Base-by-base conservation (phyloP, 2,329 filamentous ascomycete species). In the Monosporascus ibericus region DNA sequence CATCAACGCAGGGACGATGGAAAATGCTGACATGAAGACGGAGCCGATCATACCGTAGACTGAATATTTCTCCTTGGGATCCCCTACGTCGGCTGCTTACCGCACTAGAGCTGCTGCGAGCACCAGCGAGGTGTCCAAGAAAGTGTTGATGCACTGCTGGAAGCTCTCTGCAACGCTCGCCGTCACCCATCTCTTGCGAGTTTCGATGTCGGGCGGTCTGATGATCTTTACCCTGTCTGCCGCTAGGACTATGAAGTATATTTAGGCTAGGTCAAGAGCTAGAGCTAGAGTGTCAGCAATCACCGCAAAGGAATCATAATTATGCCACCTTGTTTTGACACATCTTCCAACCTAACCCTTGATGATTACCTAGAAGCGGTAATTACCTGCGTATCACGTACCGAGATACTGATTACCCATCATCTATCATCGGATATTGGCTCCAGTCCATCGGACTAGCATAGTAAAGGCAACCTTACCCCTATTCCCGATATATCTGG, bases 61-160 rank as follows among this genome's bases (percentile, higher is more conserved):
- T 18, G 61, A 59, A 30, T 53, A 56, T 46, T 59, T 54, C 18
- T 59, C 55, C 1, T 34, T 46, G n/a, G 47, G 52, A 20, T 48
- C 48, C 18, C 52, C 20, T 47, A 54, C 54, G 34, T 54, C 6
- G 9, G 49, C 52, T 20, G 39, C 46, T 42, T 58, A 49, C 1
- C 61, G 60, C 24, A 62, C 59, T 17, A 52, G 47, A 20, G 59
- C 48, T 27, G 59, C 51, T 17, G 55, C 27, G 44, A 63, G 62
- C 7, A 63, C 18, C 14, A 60, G 51, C n/a, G 54, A 50, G 1
- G 60, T 51, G 48, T 60, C 56, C 11, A 60, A 20, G 22, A 59
- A 60, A 1, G 48, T 44, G 36, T 49, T 54, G 34, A 55, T 30
- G 6, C 59, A 60, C 30, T 58, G 53, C 18, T 52, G 50, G 55